Evolutionary conservation across 1,139 yeast genomes (phyloP).

Genomic region (Kodamaea sp.): DNA sequence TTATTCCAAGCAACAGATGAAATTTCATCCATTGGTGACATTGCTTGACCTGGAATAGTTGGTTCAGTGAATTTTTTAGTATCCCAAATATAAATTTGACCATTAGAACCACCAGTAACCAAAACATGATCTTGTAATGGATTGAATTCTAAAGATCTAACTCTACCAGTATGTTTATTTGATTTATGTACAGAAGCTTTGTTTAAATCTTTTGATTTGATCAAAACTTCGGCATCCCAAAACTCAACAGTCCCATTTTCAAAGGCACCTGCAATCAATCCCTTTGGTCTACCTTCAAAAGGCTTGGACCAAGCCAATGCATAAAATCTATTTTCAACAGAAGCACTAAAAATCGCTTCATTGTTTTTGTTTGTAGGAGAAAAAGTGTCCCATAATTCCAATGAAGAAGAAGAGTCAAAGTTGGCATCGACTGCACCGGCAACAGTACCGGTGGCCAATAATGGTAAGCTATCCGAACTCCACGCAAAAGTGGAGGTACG

Average conservation of each 20-base stretch:
- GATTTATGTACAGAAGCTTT: conserved; percentile 48
- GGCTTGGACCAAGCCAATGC: conserved; percentile 85
- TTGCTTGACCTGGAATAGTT: conserved; percentile 70
- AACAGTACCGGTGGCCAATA: conserved; percentile 84
- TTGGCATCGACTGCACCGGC: conserved; percentile 93
- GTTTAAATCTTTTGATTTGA: conserved; percentile 35
- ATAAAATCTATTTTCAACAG: conserved; percentile 63
- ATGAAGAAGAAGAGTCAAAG: conserved; percentile 70
- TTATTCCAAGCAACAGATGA: conserved; percentile 89
- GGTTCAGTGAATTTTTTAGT: conserved; percentile 61
- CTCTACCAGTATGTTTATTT: conserved; percentile 65
- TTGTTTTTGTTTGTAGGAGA: conserved; percentile 33
- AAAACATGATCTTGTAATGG: conserved; percentile 68
- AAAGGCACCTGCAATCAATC: conserved; percentile 82
- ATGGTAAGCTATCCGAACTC: conserved; percentile 75
- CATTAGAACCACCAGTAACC: conserved; percentile 83
- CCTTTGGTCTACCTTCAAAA: conserved; percentile 49
- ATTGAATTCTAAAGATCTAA: conserved; percentile 73
- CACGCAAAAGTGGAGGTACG: conserved; percentile 94
- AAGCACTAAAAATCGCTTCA: conserved; percentile 49
- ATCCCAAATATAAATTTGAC: conserved; percentile 91
- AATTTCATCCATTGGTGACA: conserved; percentile 80
- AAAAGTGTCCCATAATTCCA: conserved; percentile 78
- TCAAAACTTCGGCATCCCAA: conserved; percentile 58
- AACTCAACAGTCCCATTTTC: conserved; percentile 79